Base-by-base conservation (phyloP, 768 basidiomycete genomes). In the Cyclocybe aegerita region DNA sequence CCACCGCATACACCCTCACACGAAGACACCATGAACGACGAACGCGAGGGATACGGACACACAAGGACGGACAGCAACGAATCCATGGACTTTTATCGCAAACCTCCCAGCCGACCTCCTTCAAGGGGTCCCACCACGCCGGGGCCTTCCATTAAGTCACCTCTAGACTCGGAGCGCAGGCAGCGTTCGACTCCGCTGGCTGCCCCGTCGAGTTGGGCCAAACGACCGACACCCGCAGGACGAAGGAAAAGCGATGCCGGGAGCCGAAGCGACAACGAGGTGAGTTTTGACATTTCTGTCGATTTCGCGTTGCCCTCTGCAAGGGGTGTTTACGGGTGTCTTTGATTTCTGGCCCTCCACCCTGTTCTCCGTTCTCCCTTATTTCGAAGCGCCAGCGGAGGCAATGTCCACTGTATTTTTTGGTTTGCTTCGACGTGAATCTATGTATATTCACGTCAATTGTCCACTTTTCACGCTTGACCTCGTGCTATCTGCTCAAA, bases 191-290 rank as follows among this genome's bases (percentile, higher is more conserved):
- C 83, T 0, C 90, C 89, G 0, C 68, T 90, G 2, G 70, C 65
- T 47, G 71, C 65, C 1, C 90, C 90, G 0, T 90, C 90, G 2
- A 90, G 86, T 57, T 91, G 89, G 86, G 62, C 78, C 29, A 85
- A 81, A 54, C 80, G 86, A 3, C 88, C 87, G 4, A 70, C 73
- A 11, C 88, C 88, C 10, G 83, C 85, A 5, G 69, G 76, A 40
- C 75, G 90, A 47, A 73, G 88, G 46, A 88, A 78, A 69, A 91
- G 90, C 53, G 80, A 88, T 57, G 88, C 86, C 8, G 85, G 86
- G n/a, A 78, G 76, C 52, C 70, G 76, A 29, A 91, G 90, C 59
- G 90, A 93, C 57, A 83, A 84, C 2, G 90, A 93, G 75, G 90
- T 89, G 38, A 44, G 79, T 56, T 35, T 46, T 17, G 39, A n/a